Base-by-base conservation (phyloP, 805 yeast species). In the Komagataella phaffii region DNA sequence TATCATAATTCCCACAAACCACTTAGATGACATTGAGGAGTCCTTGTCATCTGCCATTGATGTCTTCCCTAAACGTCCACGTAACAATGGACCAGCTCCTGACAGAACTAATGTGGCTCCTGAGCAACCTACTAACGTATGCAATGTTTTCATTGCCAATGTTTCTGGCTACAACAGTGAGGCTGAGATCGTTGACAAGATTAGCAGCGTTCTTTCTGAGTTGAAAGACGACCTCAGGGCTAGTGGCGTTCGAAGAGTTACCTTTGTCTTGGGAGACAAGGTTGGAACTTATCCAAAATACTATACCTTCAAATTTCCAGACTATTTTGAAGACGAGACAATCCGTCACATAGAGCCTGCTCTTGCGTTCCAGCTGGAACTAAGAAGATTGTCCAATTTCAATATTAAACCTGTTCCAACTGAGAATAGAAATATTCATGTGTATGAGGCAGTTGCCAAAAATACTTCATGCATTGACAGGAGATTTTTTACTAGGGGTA, bases 291-390 rank as follows among this genome's bases (percentile, higher is more conserved):
- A 91, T 69, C 99, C 99, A 60, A 87, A 85, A 68, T 93, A 91
- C 74, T 93, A 83, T 74, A 93, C 98, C 44, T 93, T 88, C 79
- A 87, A 86, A 62, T 96, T 91, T 55, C 95, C 95, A 50, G 76
- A 76, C 44, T 93, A 85, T 65, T 62, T 60, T 43, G 99, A 93
- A 72, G 96, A 93, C 72, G 81, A 83, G 69, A 90, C 90, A 18
- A 86, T 93, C 66, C 89, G 99, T 74, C 97, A 93, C 66, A 89
- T 93, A 59, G 98, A 93, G 69, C 99, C 99, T 21, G 96, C 98
- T 46, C 76, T 91, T 61, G 98, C 99, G 50, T 93, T 82, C 85
- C 99, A 93, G 74, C 78, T 93, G 59, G 99, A 93, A 71, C 77
- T 93, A 56, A 91, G 88, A 61, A 83, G 98, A 72, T 76, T 93